These are phyloP conservation scores for Penicillium capsulatum DNA, from an alignment of 2,329 filamentous ascomycete species.

Conservation along the genomic window DNA sequence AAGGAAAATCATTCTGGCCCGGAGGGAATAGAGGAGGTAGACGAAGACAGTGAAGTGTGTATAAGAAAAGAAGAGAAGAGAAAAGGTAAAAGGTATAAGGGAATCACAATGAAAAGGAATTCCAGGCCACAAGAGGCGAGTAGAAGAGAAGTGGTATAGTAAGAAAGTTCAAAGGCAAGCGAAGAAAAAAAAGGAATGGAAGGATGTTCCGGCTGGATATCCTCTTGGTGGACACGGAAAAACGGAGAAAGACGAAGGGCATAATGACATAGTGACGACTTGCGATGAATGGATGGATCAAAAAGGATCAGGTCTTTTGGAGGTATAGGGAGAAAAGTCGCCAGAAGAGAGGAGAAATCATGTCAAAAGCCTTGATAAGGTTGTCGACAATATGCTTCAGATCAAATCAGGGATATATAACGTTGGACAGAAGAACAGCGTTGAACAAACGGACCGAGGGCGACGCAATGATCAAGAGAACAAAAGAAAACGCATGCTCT, in stretches of 20 bases:
- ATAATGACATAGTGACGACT: neutral
- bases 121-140: neutral
- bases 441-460: slow-evolving; percentile 1
- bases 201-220: neutral
- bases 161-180: neutral
- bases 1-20: slow-evolving; percentile 4
- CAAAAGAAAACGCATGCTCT: slow-evolving; percentile 20
- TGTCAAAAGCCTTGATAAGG: slow-evolving; percentile 9
- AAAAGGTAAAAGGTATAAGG: slow-evolving; percentile 7
- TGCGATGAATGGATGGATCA: slow-evolving; percentile 19
- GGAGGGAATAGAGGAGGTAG: slow-evolving; percentile 2
- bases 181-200: slow-evolving; percentile 17
- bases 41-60: slow-evolving; percentile 2
- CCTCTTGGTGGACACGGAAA: no score
- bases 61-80: slow-evolving; percentile 7
- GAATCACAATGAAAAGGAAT: slow-evolving; percentile 13
- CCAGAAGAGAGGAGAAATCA: slow-evolving; percentile 8
- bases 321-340: slow-evolving; percentile 4
- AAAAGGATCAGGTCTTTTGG: slow-evolving; percentile 2
- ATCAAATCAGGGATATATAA: slow-evolving; percentile 29
- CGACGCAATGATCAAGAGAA: slow-evolving; percentile 12
- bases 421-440: slow-evolving; percentile 12
- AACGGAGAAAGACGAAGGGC: neutral
- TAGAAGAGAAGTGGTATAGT: slow-evolving; percentile 3
- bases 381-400: slow-evolving; percentile 23